phyloP scores from a whole-genome alignment of 768 basidiomycete species.

The Calocybe indica region DNA sequence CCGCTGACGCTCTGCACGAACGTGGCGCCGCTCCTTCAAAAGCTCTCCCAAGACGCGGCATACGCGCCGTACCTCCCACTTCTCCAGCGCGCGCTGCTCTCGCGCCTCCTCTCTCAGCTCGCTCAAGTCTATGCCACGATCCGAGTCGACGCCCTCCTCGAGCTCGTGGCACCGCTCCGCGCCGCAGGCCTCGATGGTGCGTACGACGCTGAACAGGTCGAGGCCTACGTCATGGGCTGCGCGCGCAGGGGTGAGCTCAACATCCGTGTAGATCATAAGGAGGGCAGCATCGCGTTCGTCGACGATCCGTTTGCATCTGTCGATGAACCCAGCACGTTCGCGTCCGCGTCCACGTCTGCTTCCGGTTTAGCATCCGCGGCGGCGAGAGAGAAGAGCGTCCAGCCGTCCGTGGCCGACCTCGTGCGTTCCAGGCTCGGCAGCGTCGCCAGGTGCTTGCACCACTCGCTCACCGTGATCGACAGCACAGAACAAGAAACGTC shows the following conservation, averaged over 20 bases:
- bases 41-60: constrained; percentile 47
- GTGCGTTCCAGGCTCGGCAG: constrained; percentile 74
- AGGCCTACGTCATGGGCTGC: constrained; percentile 92
- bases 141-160: constrained; percentile 69
- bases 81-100: constrained; percentile 85
- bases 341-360: constrained; percentile 19
- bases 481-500: constrained; percentile 35
- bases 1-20: constrained; percentile 78
- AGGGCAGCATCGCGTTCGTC: constrained; percentile 77
- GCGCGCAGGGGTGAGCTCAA: constrained; percentile 81
- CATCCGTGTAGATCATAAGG: constrained; percentile 85
- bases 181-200: constrained; percentile 43
- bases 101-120: constrained; percentile 85
- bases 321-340: constrained; percentile 28
- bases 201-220: constrained; percentile 73
- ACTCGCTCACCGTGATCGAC: constrained; percentile 54
- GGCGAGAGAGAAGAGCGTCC: constrained; percentile 40
- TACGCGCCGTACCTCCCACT: constrained; percentile 86
- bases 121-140: constrained; percentile 90
- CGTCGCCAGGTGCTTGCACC: constrained; percentile 69
- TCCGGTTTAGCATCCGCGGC: constrained; percentile 23
- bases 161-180: constrained; percentile 72
- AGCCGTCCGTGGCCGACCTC: constrained; percentile 66
- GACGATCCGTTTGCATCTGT: constrained; percentile 62
- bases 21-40: constrained; percentile 71